Evolutionary conservation across 1,284 basidiomycete genomes (phyloP).

Genomic region (Ceraceosorus guamensis): DNA sequence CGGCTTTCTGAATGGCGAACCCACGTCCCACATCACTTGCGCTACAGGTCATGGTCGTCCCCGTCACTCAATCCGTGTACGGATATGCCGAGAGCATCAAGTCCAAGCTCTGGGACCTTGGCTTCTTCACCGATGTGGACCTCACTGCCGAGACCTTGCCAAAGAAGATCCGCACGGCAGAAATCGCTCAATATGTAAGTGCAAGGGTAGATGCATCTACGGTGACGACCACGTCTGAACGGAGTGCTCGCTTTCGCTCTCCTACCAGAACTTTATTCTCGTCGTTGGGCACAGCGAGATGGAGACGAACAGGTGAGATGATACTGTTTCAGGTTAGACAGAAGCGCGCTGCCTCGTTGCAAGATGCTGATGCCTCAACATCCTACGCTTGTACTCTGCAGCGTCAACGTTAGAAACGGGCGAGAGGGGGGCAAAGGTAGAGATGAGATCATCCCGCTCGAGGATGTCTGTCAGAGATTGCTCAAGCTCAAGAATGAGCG

Average conservation of each 20-base stretch:
- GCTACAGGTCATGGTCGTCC: slow-evolving; percentile 68
- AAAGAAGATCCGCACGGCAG: slow-evolving; percentile 70
- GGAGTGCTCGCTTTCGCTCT: no score
- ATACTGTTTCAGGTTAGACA: no score
- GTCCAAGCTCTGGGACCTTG: slow-evolving; percentile 60
- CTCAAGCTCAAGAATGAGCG: slow-evolving; percentile 27
- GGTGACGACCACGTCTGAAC: no score
- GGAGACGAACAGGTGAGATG: slow-evolving; percentile 50
- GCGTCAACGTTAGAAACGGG: slow-evolving; percentile 12
- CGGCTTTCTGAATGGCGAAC: no score
- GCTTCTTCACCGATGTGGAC: slow-evolving; percentile 85
- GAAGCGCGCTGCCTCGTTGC: no score
- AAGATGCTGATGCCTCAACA: no score
- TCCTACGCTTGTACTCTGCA: no score
- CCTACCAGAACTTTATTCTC: slow-evolving; percentile 77
- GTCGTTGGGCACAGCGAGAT: slow-evolving; percentile 92
- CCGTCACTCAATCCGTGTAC: slow-evolving; percentile 74
- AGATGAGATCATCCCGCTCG: slow-evolving; percentile 40
- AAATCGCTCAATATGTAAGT: slow-evolving; percentile 28
- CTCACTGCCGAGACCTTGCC: slow-evolving; percentile 83
- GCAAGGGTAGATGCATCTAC: slow-evolving; percentile 45
- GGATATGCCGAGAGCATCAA: slow-evolving; percentile 80
- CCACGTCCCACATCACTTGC: no score
- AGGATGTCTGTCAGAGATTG: slow-evolving; percentile 24
- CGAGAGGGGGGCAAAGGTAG: slow-evolving; percentile 35